A percentile compares a stretch with the other conserved stretches of the same genome.
Conservation (phyloP, 2,329 filamentous ascomycete species). For the Talaromyces marneffei region DNA sequence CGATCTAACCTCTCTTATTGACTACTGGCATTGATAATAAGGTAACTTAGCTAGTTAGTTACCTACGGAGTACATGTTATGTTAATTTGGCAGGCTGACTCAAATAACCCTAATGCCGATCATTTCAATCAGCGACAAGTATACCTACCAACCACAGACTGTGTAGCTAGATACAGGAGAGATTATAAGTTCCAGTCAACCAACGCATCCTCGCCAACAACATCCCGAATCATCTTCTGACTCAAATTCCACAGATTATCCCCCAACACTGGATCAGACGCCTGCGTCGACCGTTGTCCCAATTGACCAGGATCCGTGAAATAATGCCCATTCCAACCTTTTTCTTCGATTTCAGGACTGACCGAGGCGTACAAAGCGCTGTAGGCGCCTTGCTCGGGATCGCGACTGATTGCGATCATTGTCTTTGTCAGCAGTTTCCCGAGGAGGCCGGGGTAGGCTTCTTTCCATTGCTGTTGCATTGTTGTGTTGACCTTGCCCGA, state of each 20-base stretch:
- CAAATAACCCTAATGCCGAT: not conserved
- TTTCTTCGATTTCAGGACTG: conserved; percentile 38
- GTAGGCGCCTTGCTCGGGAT: conserved; percentile 41
- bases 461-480: conserved; percentile 45
- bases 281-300: conserved; percentile 37
- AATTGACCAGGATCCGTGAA: conserved; percentile 36
- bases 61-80: no score
- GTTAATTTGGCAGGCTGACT: no score
- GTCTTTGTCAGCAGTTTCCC: conserved; percentile 35
- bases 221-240: conserved; percentile 36
- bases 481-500: conserved; percentile 37
- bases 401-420: conserved; percentile 32
- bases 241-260: conserved; percentile 39
- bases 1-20: not conserved
- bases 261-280: conserved; percentile 35
- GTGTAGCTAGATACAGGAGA: no score
- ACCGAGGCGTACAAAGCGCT: conserved; percentile 42
- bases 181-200: not conserved
- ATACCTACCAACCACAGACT: no score
- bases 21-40: not conserved
- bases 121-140: no score
- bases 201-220: conserved; percentile 31
- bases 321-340: conserved; percentile 41
- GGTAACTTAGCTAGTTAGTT: no score
- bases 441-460: conserved; percentile 40